Base-by-base conservation (phyloP, 1,139 yeast genomes). In the Saccharomyces hybrid region DNA sequence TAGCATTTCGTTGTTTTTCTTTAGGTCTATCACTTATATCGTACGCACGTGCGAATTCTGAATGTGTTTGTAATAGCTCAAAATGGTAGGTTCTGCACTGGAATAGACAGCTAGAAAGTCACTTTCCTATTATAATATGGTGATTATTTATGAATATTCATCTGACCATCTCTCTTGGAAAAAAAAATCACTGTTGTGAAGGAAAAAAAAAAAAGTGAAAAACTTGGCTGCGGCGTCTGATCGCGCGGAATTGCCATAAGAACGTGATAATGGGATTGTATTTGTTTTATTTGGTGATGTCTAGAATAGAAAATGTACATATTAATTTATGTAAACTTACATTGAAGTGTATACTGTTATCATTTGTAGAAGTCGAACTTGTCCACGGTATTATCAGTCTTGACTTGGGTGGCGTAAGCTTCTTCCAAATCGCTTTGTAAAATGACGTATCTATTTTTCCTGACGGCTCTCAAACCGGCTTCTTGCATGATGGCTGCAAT, bases 401-500 rank as follows among this genome's bases (percentile, higher is more conserved):
- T 95, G 61, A 95, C 98, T 78, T 93, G 98, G 52, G 96, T 77
- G 57, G 95, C 87, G 74, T 95, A 95, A 7, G 99, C 99, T 75
- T 95, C 99, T 70, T 95, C 99, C 70, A 95, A 78, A 75, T 95
- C 99, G 67, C 86, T 83, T 75, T 93, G 98, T 68, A 95, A 78
- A 63, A 95, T 93, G 75, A 95, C 95, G 73, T 93, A 93, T 74
- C 99, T 84, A 73, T 93, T 93, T 78, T 93, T 93, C 75, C 99
- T 86, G 51, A 95, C 98, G 0, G 99, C 99, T 65, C 98, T 83
- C 64, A 95, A 80, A 61, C 99, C 99, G 29, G 99, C 99, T 75
- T 95, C 99, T 79, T 95, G 99, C 99, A 95, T 93, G 64, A 95
- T 93, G 29, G 99, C 99, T 32, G 99, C 98, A 70, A 95, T 95